A percentile compares a stretch with the other conserved stretches of the same genome.
phyloP scores from a whole-genome alignment of 768 basidiomycete species.

The Basidioascus undulatus region DNA sequence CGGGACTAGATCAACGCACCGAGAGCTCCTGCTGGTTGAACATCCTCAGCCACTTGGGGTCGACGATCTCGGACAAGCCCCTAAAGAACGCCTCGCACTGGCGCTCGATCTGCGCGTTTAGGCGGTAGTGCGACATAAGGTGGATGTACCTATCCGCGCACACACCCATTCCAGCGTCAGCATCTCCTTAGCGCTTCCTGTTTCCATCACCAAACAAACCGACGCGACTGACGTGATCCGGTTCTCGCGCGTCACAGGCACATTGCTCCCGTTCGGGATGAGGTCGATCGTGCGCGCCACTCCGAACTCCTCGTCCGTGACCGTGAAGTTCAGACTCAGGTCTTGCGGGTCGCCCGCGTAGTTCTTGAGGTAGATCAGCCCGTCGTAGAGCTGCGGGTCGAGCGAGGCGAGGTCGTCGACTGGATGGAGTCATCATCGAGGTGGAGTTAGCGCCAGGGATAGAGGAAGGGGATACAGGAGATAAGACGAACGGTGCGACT shows the following conservation, averaged over 20 bases:
- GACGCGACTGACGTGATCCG: slow-evolving; percentile 34
- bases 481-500: slow-evolving; percentile 41
- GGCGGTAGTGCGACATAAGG: slow-evolving; percentile 61
- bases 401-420: slow-evolving; percentile 77
- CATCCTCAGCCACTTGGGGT: slow-evolving; percentile 80
- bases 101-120: slow-evolving; percentile 56
- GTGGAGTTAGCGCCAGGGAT: too few relatives aligned
- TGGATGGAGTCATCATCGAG: too few relatives aligned
- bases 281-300: slow-evolving; percentile 50
- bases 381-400: slow-evolving; percentile 77
- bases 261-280: slow-evolving; percentile 53
- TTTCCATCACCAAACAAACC: slow-evolving; percentile 3
- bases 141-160: slow-evolving; percentile 87
- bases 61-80: slow-evolving; percentile 76
- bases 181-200: not conserved
- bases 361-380: slow-evolving; percentile 77
- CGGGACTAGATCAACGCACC: too few relatives aligned
- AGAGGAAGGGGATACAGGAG: too few relatives aligned
- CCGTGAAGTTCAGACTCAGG: slow-evolving; percentile 66
- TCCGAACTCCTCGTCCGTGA: slow-evolving; percentile 73
- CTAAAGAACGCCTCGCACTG: slow-evolving; percentile 40
- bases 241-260: slow-evolving; percentile 71
- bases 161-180: slow-evolving; percentile 7
- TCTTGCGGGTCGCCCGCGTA: slow-evolving; percentile 64
- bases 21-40: slow-evolving; percentile 82